Conservation (phyloP, 495 filamentous ascomycete species). For the Aspergillus bertholletiae region DNA sequence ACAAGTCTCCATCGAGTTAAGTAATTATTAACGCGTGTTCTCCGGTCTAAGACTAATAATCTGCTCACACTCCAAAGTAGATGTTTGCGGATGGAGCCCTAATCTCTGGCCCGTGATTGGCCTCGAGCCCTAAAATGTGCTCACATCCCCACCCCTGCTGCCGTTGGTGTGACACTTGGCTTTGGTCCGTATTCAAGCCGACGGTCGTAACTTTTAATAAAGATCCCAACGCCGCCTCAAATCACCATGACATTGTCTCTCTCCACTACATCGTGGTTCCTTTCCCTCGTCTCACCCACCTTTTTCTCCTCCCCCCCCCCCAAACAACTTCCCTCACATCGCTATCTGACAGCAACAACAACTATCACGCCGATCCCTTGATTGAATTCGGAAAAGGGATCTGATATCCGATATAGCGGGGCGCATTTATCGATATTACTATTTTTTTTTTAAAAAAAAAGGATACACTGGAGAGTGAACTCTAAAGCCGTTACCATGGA, state of each 20-base stretch:
- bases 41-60: slow-evolving; percentile 4
- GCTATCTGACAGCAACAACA: not conserved
- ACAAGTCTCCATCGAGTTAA: not conserved
- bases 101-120: not conserved
- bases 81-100: not conserved
- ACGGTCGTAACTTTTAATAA: not conserved
- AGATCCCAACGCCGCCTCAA: not conserved
- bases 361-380: not conserved
- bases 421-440: not conserved
- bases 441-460: no score
- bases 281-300: no score
- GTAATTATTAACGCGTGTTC: not conserved
- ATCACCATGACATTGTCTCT: not conserved
- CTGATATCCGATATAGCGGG: not conserved
- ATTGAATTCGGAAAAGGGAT: not conserved
- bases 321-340: not conserved
- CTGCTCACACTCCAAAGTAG: not conserved
- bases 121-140: slow-evolving; percentile 2
- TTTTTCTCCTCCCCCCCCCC: not conserved
- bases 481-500: slow-evolving; percentile 3
- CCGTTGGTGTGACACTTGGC: slow-evolving; percentile 4
- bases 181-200: not conserved
- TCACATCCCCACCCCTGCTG: slow-evolving; percentile 6
- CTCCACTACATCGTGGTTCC: not conserved
- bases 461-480: not conserved